A percentile compares a stretch with the other conserved stretches of the same genome.
phyloP scores from a whole-genome alignment of 2,329 filamentous ascomycete species.

The Xylogone sp. region DNA sequence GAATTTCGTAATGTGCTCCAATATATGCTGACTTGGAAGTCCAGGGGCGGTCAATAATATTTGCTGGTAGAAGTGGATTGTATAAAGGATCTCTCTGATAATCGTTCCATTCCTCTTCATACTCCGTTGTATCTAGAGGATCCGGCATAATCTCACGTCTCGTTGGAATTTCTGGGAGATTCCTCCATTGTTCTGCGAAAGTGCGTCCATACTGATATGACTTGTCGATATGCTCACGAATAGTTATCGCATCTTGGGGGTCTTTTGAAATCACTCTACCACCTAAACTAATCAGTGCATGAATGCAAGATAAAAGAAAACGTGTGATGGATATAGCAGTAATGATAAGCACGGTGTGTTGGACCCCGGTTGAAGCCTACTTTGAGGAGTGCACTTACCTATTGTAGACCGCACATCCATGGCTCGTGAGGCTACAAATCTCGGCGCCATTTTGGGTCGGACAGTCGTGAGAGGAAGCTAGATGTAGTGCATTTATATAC shows the following conservation, averaged over 20 bases:
- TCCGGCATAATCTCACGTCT: conserved; percentile 44
- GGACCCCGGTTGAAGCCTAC: no score
- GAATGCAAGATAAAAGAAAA: no score
- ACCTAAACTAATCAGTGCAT: no score
- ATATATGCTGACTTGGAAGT: conserved; percentile 62
- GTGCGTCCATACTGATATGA: background rate
- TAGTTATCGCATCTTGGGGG: background rate
- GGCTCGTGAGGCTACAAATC: no score
- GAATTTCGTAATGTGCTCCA: conserved; percentile 67
- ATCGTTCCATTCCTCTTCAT: conserved; percentile 15
- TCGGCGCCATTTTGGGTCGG: no score
- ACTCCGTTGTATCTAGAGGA: background rate
- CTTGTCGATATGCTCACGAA: conserved; percentile 10
- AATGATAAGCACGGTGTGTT: no score
- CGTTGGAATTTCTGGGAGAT: conserved; percentile 51
- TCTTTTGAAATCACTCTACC: background rate
- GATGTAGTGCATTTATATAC: no score
- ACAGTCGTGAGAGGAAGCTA: no score
- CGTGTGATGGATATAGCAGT: no score
- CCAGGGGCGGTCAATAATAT: conserved; percentile 55
- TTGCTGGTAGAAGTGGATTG: conserved; percentile 37
- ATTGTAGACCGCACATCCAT: no score
- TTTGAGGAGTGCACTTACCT: no score
- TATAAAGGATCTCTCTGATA: conserved; percentile 18
- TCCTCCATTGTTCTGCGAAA: conserved; percentile 27